Conservation (phyloP, 371 early-diverging fungal genomes). For the Mortierella sp. region DNA sequence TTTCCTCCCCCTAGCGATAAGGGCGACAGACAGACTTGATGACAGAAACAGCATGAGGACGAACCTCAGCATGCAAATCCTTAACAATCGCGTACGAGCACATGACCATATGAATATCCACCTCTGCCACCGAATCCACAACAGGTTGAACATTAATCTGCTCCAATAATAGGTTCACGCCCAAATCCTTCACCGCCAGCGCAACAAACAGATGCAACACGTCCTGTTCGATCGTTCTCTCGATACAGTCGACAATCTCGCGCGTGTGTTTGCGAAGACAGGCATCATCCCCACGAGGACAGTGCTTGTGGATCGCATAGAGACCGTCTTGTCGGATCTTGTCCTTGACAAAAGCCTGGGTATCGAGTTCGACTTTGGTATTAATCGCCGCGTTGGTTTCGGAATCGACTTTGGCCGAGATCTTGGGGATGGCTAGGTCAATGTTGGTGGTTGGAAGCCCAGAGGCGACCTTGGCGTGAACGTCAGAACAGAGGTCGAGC, state of each 20-base stretch:
- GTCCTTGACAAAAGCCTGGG: constrained; percentile 19
- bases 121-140: constrained; percentile 17
- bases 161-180: constrained; percentile 30
- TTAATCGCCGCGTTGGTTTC: constrained; percentile 15
- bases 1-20: not conserved
- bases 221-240: constrained; percentile 19
- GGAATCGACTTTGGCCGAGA: constrained; percentile 16
- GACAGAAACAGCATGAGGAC: not conserved
- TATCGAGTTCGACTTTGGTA: constrained; percentile 28
- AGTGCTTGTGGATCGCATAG: constrained; percentile 7
- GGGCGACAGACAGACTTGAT: constrained; percentile 12
- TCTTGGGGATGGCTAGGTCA: constrained; percentile 17
- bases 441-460: constrained; percentile 10
- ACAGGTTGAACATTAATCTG: constrained; percentile 23
- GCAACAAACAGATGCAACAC: constrained; percentile 30
- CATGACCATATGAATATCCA: constrained; percentile 13
- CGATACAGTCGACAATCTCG: constrained; percentile 14
- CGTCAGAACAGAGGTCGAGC: constrained; percentile 30
- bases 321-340: constrained; percentile 14
- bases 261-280: constrained; percentile 13
- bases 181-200: constrained; percentile 14
- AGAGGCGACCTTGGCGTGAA: constrained; percentile 23
- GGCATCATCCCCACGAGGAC: constrained; percentile 5
- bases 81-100: constrained; percentile 34
- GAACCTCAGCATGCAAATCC: constrained; percentile 17